Conservation (phyloP, 2,329 filamentous ascomycete genomes). For the Fusarium sacchari region DNA sequence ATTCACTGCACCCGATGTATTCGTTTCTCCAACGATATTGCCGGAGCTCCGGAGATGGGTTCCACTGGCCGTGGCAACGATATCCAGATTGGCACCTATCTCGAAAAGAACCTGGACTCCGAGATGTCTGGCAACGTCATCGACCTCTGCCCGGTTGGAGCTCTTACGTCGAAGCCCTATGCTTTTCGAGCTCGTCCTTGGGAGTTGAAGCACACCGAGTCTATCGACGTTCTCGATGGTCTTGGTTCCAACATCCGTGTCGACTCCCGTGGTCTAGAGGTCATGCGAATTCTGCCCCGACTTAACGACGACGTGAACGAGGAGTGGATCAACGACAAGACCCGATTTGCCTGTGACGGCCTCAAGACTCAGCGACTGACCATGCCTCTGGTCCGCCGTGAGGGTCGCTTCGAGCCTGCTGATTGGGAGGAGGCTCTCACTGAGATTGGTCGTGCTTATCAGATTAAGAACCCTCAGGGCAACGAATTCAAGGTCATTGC, state of each 20-base stretch:
- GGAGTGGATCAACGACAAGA: constrained; percentile 99
- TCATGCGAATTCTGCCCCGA: constrained; percentile 92
- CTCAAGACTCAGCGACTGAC: constrained; percentile 96
- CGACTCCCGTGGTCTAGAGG: constrained; percentile 91
- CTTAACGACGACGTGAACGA: constrained; percentile 99
- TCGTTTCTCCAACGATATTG: constrained; percentile 97
- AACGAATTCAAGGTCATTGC: constrained; percentile 97
- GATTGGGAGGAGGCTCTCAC: constrained; percentile 96
- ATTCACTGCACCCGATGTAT: constrained; percentile 99
- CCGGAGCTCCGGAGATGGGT: constrained; percentile 93
- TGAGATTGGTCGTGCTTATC: constrained; percentile 84
- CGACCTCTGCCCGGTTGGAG: constrained; percentile 96
- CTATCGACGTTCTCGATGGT: constrained; percentile 92
- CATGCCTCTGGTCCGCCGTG: constrained; percentile 86
- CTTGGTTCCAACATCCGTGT: constrained; percentile 95
- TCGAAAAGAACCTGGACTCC: constrained; percentile 92
- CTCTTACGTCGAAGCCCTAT: constrained; percentile 96
- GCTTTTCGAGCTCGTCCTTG: constrained; percentile 96
- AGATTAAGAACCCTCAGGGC: constrained; percentile 80
- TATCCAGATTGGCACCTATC: constrained; percentile 97
- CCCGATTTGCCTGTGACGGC: constrained; percentile 94
- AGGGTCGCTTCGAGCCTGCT: constrained; percentile 90
- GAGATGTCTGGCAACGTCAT: constrained; percentile 98
- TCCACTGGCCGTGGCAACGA: constrained; percentile 96
- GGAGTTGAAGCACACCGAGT: constrained; percentile 97